A percentile compares a stretch with the other conserved stretches of the same genome.
These are phyloP conservation scores for Nidula niveotomentosa DNA, from an alignment of 1,284 basidiomycete genomes.

Conservation along the genomic window DNA sequence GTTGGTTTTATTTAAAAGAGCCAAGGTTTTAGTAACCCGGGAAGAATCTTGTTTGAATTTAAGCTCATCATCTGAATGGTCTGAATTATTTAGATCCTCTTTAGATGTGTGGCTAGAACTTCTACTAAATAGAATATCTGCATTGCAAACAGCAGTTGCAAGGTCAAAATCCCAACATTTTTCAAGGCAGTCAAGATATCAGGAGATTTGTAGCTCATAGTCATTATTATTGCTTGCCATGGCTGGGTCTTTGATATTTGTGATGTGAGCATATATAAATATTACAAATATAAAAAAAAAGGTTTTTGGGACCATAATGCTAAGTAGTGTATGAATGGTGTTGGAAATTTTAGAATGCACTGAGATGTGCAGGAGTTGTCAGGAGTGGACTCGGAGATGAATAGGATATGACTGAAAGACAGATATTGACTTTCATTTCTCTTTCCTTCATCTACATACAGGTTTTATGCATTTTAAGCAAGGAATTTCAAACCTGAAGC, in stretches of 20 bases:
- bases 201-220: constrained; percentile 26
- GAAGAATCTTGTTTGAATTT: background rate
- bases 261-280: constrained; percentile 28
- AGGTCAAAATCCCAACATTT: constrained; percentile 25
- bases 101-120: too few species aligned
- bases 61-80: background rate
- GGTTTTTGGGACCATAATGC: constrained; percentile 24
- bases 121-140: too few species aligned
- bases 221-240: constrained; percentile 20
- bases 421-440: constrained; percentile 27
- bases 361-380: too few species aligned
- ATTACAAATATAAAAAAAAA: too few species aligned
- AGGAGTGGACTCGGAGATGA: too few species aligned
- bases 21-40: too few species aligned
- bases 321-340: constrained; percentile 22
- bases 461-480: constrained; percentile 22
- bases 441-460: constrained; percentile 18
- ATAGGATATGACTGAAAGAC: too few species aligned
- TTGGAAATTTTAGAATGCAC: too few species aligned
- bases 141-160: constrained; percentile 14
- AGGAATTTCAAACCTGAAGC: constrained; percentile 26
- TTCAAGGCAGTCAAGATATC: constrained; percentile 19
- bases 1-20: too few species aligned
- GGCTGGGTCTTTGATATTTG: constrained; percentile 24
- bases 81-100: background rate